phyloP scores from a whole-genome alignment of 345 rosid species.

The Gossypium herbaceum region DNA sequence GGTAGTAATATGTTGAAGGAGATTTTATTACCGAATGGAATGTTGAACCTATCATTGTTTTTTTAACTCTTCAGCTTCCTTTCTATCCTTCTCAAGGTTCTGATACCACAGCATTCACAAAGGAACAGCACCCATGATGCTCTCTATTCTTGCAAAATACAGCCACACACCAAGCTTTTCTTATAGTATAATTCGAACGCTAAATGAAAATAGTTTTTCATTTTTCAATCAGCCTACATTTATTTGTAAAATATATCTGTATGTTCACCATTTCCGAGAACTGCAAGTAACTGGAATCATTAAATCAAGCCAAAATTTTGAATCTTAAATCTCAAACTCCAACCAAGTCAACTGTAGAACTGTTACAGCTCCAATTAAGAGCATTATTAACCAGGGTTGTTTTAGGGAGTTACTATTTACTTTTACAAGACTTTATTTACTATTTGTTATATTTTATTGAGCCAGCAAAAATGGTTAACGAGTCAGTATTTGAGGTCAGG shows the following conservation, averaged over 20 bases:
- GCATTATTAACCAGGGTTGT: too few relatives aligned
- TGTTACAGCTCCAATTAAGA: too few relatives aligned
- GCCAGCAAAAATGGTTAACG: too few relatives aligned
- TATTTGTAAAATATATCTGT: not conserved
- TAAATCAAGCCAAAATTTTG: not conserved
- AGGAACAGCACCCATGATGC: not conserved
- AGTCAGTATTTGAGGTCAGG: too few relatives aligned
- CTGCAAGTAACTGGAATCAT: not conserved
- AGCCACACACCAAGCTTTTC: not conserved
- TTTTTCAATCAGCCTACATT: not conserved
- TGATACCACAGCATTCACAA: not conserved
- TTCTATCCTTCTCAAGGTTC: constrained; percentile 1
- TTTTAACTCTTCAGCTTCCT: not conserved
- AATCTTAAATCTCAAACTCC: not conserved
- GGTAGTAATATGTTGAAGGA: not conserved
- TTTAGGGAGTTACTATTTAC: too few relatives aligned
- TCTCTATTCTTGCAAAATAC: not conserved
- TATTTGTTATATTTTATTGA: too few relatives aligned
- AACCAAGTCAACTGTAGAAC: not conserved
- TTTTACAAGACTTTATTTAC: too few relatives aligned
- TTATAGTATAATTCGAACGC: not conserved
- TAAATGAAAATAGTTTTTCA: not conserved
- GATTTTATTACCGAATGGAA: not conserved
- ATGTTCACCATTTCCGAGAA: not conserved
- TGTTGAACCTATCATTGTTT: not conserved